phyloP scores from a whole-genome alignment of 306 rosid species.

The Prinsepia uniflora region DNA sequence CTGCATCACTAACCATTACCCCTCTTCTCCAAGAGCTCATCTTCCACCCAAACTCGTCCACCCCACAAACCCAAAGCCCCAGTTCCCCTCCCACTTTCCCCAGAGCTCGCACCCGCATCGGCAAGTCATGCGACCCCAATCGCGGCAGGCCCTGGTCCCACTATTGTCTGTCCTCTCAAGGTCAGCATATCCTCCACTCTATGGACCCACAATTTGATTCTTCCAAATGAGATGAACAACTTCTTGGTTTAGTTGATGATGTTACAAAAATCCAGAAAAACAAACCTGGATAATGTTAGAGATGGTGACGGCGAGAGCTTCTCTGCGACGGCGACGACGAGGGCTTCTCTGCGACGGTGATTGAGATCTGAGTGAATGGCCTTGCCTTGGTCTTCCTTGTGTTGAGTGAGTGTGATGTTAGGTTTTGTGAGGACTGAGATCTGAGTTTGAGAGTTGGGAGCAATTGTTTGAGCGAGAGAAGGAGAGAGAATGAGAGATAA shows the following conservation, averaged over 20 bases:
- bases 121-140: conserved; percentile 60
- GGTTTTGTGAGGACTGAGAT: too few relatives aligned
- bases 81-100: conserved; percentile 20
- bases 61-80: conserved; percentile 20
- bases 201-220: conserved; percentile 40
- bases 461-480: too few relatives aligned
- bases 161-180: conserved; percentile 52
- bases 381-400: too few relatives aligned
- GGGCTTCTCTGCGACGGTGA: too few relatives aligned
- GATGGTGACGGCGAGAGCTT: too few relatives aligned
- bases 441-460: too few relatives aligned
- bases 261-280: too few relatives aligned
- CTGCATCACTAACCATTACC: conserved; percentile 31
- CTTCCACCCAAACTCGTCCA: conserved; percentile 16
- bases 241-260: conserved; percentile 39
- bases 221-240: conserved; percentile 17
- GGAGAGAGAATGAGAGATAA: too few relatives aligned
- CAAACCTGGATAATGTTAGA: too few relatives aligned
- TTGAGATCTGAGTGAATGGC: too few relatives aligned
- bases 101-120: conserved; percentile 45
- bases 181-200: conserved; percentile 47
- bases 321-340: too few relatives aligned
- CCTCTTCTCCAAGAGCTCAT: conserved; percentile 51
- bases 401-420: too few relatives aligned
- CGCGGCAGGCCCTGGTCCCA: conserved; percentile 77